Percentiles rank a stretch among this genome's conserved stretches.
These are phyloP conservation scores for Sclerotinia spermophila DNA, from an alignment of 2,329 filamentous ascomycete genomes.

Conservation along the genomic window DNA sequence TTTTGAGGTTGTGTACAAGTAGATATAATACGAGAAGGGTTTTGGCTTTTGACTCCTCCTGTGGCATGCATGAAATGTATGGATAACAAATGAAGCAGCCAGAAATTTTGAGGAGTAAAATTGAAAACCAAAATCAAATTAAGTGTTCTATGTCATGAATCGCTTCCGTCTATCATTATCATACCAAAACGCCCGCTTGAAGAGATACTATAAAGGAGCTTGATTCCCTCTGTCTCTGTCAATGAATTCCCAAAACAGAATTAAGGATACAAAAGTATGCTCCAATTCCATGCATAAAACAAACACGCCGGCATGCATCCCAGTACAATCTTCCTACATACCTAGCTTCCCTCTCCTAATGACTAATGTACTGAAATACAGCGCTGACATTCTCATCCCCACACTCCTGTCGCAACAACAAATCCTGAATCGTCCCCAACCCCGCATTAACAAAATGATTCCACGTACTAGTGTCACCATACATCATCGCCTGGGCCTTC, in stretches of 20 bases:
- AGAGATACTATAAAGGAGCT: background rate
- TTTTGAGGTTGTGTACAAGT: background rate
- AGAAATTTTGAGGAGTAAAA: background rate
- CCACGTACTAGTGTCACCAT: constrained; percentile 98
- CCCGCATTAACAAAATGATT: constrained; percentile 90
- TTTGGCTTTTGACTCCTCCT: background rate
- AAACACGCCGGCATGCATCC: background rate
- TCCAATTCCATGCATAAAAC: background rate
- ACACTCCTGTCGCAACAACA: constrained; percentile 82
- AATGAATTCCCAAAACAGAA: background rate
- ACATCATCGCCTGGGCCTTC: constrained; percentile 91
- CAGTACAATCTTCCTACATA: background rate
- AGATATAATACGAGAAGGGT: background rate
- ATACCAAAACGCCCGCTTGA: constrained; percentile 1
- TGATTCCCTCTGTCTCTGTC: background rate
- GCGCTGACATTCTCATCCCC: constrained; percentile 78
- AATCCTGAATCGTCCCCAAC: constrained; percentile 80
- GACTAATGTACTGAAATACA: constrained; percentile 98
- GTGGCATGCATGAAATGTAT: background rate
- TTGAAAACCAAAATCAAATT: background rate
- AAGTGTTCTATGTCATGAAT: background rate
- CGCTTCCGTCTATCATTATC: background rate
- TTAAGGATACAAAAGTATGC: background rate
- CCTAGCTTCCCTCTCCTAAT: constrained; percentile 44
- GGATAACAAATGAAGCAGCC: too few relatives aligned